These are phyloP conservation scores for Dictyostelium capitatum DNA, from an alignment of 78 protist genomes.

Conservation along the genomic window DNA sequence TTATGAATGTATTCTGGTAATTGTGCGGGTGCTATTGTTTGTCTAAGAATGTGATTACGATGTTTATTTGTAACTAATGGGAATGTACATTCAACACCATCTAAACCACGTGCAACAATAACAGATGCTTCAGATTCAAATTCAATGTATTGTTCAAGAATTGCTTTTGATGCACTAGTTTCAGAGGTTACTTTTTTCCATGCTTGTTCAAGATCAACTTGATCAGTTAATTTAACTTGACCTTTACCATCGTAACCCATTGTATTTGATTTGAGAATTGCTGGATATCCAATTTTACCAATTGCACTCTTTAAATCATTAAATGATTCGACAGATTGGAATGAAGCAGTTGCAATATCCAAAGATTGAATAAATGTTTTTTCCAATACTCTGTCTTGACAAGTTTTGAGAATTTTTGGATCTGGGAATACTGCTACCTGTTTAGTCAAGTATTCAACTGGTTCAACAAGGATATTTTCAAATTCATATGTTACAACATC, in stretches of 20 bases:
- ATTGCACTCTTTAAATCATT: conserved; percentile 18
- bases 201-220: conserved; percentile 56
- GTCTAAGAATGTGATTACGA: conserved; percentile 80
- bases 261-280: conserved; percentile 75
- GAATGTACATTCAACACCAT: conserved; percentile 60
- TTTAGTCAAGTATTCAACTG: conserved; percentile 67
- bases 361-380: conserved; percentile 69
- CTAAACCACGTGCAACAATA: conserved; percentile 89
- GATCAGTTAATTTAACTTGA: conserved; percentile 57
- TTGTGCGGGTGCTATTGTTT: conserved; percentile 82
- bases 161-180: conserved; percentile 27
- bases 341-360: conserved; percentile 69
- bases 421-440: conserved; percentile 82
- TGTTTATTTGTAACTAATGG: conserved; percentile 89
- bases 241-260: conserved; percentile 89
- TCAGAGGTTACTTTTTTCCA: conserved; percentile 74
- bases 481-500: conserved; percentile 86
- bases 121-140: conserved; percentile 85
- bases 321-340: conserved; percentile 61
- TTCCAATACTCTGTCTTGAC: conserved; percentile 79
- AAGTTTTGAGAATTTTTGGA: conserved; percentile 77
- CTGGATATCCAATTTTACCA: conserved; percentile 75
- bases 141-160: conserved; percentile 69
- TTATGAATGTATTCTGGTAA: conserved; percentile 52
- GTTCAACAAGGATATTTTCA: conserved; percentile 81